Evolutionary conservation across 2,329 filamentous ascomycete species (phyloP).

Genomic region (Talaromyces atroroseus): DNA sequence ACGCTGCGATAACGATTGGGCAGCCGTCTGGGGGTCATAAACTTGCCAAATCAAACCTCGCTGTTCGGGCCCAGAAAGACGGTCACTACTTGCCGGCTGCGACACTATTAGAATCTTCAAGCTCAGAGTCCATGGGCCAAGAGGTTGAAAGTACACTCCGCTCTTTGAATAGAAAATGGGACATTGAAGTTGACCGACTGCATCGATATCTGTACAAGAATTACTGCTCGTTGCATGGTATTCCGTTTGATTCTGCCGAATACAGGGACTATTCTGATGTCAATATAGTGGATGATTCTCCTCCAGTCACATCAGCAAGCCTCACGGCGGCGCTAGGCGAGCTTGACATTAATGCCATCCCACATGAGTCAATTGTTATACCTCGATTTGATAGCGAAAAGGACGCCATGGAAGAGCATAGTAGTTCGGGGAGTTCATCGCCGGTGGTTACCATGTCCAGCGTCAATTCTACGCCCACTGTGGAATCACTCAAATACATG

Average conservation of each 20-base stretch:
- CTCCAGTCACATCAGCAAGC: conserved; percentile 37
- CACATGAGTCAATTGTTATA: neutral
- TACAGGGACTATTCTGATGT: conserved; percentile 14
- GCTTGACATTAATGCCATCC: conserved; percentile 25
- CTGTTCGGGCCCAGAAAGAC: conserved; percentile 11
- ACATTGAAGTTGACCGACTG: conserved; percentile 38
- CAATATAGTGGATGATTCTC: conserved; percentile 31
- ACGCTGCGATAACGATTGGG: conserved; percentile 34
- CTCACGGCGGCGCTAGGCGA: conserved; percentile 35
- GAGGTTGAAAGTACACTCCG: conserved; percentile 38
- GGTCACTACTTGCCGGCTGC: conserved; percentile 6
- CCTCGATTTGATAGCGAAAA: conserved; percentile 2
- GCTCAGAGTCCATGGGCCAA: conserved; percentile 26
- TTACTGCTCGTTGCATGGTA: conserved; percentile 37
- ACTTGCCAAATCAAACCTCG: conserved; percentile 24
- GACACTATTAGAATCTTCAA: conserved; percentile 16
- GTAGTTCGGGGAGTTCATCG: conserved; percentile 10
- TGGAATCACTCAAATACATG: conserved; percentile 7
- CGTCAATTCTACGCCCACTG: conserved; percentile 10
- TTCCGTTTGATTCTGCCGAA: conserved; percentile 14
- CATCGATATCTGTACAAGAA: conserved; percentile 43
- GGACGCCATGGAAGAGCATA: neutral
- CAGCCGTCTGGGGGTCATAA: conserved; percentile 26
- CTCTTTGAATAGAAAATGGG: conserved; percentile 43
- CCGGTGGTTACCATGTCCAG: conserved; percentile 13